Evolutionary conservation across 2,329 filamentous ascomycete genomes (phyloP).

Genomic region (Aspergillus sp.): DNA sequence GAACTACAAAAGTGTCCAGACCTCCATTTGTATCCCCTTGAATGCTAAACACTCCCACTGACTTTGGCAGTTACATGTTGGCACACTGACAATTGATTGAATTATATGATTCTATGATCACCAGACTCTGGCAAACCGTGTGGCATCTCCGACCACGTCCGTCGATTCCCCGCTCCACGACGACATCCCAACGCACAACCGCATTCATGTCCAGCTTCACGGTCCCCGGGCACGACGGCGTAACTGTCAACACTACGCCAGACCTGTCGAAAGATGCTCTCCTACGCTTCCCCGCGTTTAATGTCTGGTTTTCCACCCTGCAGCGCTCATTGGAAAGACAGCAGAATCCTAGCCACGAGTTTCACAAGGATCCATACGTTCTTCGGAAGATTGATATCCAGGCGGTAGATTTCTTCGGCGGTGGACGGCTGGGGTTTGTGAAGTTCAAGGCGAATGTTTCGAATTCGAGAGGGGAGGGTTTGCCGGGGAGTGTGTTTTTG

Average conservation of each 20-base stretch:
- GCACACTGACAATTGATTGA: no score
- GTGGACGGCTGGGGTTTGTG: slow-evolving; percentile 46
- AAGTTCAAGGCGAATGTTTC: slow-evolving; percentile 49
- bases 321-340: slow-evolving; percentile 43
- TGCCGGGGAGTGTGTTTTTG: slow-evolving; percentile 51
- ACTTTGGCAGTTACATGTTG: neutral
- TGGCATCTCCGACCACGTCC: slow-evolving; percentile 1
- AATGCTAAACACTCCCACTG: slow-evolving; percentile 1
- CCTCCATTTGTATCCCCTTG: neutral
- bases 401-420: slow-evolving; percentile 46
- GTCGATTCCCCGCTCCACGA: neutral
- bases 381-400: slow-evolving; percentile 48
- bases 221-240: slow-evolving; percentile 24
- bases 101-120: slow-evolving; percentile 1
- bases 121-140: slow-evolving; percentile 9
- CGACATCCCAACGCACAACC: neutral
- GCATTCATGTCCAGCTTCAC: slow-evolving; percentile 36
- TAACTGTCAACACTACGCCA: slow-evolving; percentile 36
- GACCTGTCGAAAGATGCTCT: slow-evolving; percentile 40
- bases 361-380: slow-evolving; percentile 44
- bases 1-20: neutral
- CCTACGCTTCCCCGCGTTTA: slow-evolving; percentile 46
- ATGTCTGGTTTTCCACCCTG: slow-evolving; percentile 46
- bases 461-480: slow-evolving; percentile 42
- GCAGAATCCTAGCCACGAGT: slow-evolving; percentile 39